Base-by-base conservation (phyloP, 495 filamentous ascomycete genomes). In the Poronia punctata region DNA sequence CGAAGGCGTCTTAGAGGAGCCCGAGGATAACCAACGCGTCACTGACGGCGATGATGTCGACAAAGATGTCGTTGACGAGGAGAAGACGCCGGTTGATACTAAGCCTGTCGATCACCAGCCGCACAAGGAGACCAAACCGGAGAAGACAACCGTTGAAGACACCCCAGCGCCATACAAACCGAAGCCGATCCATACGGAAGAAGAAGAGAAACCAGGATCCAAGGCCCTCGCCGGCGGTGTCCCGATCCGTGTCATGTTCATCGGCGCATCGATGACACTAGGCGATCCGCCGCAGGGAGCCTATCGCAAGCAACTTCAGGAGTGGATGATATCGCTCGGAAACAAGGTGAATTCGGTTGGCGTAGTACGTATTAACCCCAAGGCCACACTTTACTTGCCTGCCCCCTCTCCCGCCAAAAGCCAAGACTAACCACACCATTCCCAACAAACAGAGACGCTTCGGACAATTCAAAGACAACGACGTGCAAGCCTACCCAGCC, bases 251-350 rank as follows among this genome's bases (percentile, higher is more conserved):
- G 60, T 76, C 9, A 59, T 79, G 55, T 72, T 75, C 14, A 60
- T 78, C 9, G 76, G 76, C 19, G 75, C 75, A 9, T 79, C 75
- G 0, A 76, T 81, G 43, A 79, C 76, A 4, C 59, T 64, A 29
- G 77, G 77, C n/a, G 68, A 65, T 22, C 54, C 52, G n/a, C 72
- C 67, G 0, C 63, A 67, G 15, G 68, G 74, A 50, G 75, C 74
- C 17, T 80, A 76, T 50, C 71, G 77, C 24, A 61, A 57, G 20
- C 52, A 62, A 41, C 58, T 74, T 4, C 52, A 52, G 12, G 57
- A 65, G 32, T 49, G 53, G 31, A 57, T 74, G 7, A 43, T 54
- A n/a, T 48, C 55, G 12, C 53, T 46, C 11, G 54, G 56, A 9
- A 51, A 57, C 22, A 37, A 50, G 2, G 56, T 66, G 21, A 64